Evolutionary conservation across 2,329 filamentous ascomycete species (phyloP).

Genomic region (Aureobasidium zeae): DNA sequence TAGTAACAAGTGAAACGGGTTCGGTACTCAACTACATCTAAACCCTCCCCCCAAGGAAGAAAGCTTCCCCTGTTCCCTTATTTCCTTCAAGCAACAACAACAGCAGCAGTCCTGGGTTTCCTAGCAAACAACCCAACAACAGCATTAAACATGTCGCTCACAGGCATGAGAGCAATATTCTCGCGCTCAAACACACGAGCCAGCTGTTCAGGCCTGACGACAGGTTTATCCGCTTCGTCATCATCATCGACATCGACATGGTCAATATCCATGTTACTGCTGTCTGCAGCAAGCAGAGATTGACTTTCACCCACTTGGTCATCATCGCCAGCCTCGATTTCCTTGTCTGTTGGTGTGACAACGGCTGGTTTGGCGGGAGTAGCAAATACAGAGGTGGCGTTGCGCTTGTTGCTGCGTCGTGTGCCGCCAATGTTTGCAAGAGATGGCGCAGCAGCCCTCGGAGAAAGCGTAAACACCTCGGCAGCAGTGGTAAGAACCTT

Average conservation of each 20-base stretch:
- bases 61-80: too few species aligned
- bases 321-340: conserved; percentile 11
- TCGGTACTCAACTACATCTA: too few species aligned
- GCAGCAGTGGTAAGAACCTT: conserved; percentile 67
- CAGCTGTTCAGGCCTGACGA: conserved; percentile 60
- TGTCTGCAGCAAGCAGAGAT: conserved; percentile 19
- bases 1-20: too few species aligned
- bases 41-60: too few species aligned
- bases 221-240: conserved; percentile 45
- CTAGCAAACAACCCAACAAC: conserved; percentile 56
- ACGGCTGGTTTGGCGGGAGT: background rate
- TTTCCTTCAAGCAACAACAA: background rate
- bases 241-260: too few species aligned
- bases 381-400: conserved; percentile 8
- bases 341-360: conserved; percentile 24
- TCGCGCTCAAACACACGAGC: conserved; percentile 62
- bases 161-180: conserved; percentile 58
- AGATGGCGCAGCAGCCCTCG: conserved; percentile 19
- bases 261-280: too few species aligned
- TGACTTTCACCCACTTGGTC: conserved; percentile 27
- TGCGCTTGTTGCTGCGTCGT: conserved; percentile 9
- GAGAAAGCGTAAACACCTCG: conserved; percentile 49
- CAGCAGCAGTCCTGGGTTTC: conserved; percentile 35
- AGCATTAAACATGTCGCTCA: conserved; percentile 67
- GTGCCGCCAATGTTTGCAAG: background rate